Conservation (phyloP, 2,329 filamentous ascomycete genomes). For the Neonectria hederae region DNA sequence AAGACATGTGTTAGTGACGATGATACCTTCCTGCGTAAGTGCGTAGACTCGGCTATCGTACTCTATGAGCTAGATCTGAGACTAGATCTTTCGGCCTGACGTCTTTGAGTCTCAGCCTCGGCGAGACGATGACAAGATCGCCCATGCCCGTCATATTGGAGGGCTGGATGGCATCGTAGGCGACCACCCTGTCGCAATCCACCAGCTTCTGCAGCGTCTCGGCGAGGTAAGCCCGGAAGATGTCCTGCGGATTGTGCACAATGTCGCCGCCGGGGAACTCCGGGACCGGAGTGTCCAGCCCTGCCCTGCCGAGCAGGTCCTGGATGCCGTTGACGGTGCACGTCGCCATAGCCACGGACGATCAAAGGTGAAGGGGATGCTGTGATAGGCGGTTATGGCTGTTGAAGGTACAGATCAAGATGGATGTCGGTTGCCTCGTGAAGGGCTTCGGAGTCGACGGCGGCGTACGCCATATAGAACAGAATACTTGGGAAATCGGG, state of each 20-base stretch:
- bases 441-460: neutral
- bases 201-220: slow-evolving; percentile 36
- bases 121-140: slow-evolving; percentile 40
- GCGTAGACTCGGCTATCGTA: slow-evolving; percentile 4
- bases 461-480: slow-evolving; percentile 14
- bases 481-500: slow-evolving; percentile 13
- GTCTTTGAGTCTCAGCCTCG: slow-evolving; percentile 33
- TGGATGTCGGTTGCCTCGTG: slow-evolving; percentile 2
- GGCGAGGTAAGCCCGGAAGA: slow-evolving; percentile 40
- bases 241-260: slow-evolving; percentile 40
- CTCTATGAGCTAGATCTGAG: slow-evolving; percentile 33
- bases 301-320: slow-evolving; percentile 33
- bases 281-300: slow-evolving; percentile 36
- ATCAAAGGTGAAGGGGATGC: neutral
- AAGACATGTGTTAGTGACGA: slow-evolving; percentile 16
- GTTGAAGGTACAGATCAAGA: neutral
- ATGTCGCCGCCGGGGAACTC: slow-evolving; percentile 35
- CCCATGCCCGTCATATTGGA: slow-evolving; percentile 40
- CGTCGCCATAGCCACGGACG: slow-evolving; percentile 36
- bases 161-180: slow-evolving; percentile 41
- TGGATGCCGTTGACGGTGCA: slow-evolving; percentile 35
- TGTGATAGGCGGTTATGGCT: slow-evolving; percentile 6
- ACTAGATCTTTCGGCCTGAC: slow-evolving; percentile 30
- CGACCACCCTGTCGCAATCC: slow-evolving; percentile 30
- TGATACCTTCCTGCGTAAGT: neutral